Percentiles rank a stretch among this genome's conserved stretches.
These are phyloP conservation scores for Meyerozyma carpophila DNA, from an alignment of 1,139 yeast genomes.

Conservation along the genomic window DNA sequence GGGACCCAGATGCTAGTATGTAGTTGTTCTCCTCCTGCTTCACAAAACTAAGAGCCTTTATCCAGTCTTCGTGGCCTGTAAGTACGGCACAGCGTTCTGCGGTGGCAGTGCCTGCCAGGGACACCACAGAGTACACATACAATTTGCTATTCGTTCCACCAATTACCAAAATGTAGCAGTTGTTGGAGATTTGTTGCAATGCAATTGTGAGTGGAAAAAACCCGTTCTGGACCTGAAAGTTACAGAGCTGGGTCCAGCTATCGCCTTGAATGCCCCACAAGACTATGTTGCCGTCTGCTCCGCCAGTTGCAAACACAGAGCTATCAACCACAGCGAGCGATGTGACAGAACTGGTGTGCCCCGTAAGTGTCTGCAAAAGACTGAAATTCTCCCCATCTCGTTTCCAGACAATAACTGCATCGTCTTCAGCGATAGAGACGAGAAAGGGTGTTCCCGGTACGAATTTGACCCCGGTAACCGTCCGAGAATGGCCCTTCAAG, in stretches of 20 bases:
- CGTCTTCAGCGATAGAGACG: conserved; percentile 65
- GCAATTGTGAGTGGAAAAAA: conserved; percentile 66
- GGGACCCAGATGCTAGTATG: conserved; percentile 79
- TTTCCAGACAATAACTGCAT: conserved; percentile 57
- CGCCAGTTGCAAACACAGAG: conserved; percentile 51
- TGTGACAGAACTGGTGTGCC: conserved; percentile 46
- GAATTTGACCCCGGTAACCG: conserved; percentile 57
- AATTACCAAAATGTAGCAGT: conserved; percentile 56
- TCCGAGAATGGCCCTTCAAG: conserved; percentile 52
- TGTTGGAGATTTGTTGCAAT: conserved; percentile 33
- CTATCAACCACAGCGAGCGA: conserved; percentile 35
- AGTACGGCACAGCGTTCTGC: conserved; percentile 46
- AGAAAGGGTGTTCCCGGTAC: conserved; percentile 42
- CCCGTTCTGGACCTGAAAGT: conserved; percentile 39
- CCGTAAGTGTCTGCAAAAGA: conserved; percentile 30
- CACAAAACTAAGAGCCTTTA: conserved; percentile 64
- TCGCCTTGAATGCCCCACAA: conserved; percentile 38
- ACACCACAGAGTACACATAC: conserved; percentile 47
- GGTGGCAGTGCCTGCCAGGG: conserved; percentile 9
- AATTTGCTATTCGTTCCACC: conserved; percentile 71
- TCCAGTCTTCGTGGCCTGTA: conserved; percentile 94
- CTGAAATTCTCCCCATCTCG: conserved; percentile 9
- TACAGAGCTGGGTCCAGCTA: conserved; percentile 14
- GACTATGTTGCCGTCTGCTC: conserved; percentile 56
- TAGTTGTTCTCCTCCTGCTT: conserved; percentile 45